Conservation (phyloP, 169 alveolate species). For the Hepatocystis sp. region DNA sequence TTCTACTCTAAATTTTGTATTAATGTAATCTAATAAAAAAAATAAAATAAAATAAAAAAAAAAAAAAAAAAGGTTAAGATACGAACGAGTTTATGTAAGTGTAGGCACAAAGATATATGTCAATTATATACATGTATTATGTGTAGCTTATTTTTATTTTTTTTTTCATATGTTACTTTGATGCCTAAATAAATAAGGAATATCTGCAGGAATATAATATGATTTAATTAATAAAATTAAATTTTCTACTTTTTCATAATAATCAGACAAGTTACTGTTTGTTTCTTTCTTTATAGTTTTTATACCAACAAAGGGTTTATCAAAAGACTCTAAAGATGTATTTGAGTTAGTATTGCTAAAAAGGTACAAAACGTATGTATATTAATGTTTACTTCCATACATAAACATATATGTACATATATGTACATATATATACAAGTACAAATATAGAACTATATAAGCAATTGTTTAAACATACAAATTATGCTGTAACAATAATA, state of each 20-base stretch:
- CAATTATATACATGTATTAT: neutral
- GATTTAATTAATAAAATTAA: constrained; percentile 13
- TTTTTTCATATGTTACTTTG: constrained; percentile 10
- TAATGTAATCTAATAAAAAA: constrained; percentile 19
- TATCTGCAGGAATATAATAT: constrained; percentile 11
- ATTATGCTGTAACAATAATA: too few relatives aligned
- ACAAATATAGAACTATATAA: too few relatives aligned
- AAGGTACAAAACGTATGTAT: too few relatives aligned
- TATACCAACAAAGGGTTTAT: constrained; percentile 27
- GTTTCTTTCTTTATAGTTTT: neutral
- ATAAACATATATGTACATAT: too few relatives aligned
- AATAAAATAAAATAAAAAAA: neutral
- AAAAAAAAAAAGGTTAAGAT: neutral
- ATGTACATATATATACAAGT: too few relatives aligned
- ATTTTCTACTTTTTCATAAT: constrained; percentile 8
- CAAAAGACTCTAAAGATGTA: too few relatives aligned
- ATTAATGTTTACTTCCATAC: too few relatives aligned
- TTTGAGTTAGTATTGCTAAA: too few relatives aligned
- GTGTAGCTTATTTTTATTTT: neutral
- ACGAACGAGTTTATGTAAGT: neutral
- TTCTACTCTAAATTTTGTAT: constrained; percentile 55
- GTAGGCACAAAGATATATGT: neutral
- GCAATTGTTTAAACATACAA: too few relatives aligned
- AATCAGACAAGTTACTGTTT: neutral
- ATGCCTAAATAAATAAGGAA: constrained; percentile 41